These are phyloP conservation scores for Russula sp. DNA, from an alignment of 768 basidiomycete genomes.

Conservation along the genomic window DNA sequence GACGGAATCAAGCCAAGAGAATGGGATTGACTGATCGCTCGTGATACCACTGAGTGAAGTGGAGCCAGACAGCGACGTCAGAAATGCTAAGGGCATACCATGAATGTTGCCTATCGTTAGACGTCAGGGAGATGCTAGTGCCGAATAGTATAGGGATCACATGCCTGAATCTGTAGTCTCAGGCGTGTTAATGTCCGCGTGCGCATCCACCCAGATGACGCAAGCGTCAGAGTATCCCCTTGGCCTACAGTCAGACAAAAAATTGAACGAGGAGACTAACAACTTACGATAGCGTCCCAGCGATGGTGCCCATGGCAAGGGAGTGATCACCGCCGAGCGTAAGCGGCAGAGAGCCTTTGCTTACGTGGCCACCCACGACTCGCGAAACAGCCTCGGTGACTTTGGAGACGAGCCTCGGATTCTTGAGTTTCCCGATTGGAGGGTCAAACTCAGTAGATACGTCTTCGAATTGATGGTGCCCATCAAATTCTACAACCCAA, in stretches of 20 bases:
- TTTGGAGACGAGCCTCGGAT: constrained; percentile 78
- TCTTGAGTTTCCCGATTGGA: constrained; percentile 85
- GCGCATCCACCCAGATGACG: constrained; percentile 96
- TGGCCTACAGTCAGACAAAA: neutral
- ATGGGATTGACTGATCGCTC: constrained; percentile 25
- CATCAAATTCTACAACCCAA: constrained; percentile 87
- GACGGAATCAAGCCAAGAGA: constrained; percentile 60
- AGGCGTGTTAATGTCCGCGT: constrained; percentile 92
- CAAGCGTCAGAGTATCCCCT: constrained; percentile 75
- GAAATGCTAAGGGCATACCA: constrained; percentile 97
- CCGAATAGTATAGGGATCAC: constrained; percentile 12
- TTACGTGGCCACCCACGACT: constrained; percentile 67
- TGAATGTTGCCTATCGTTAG: constrained; percentile 78
- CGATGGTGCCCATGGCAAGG: constrained; percentile 91
- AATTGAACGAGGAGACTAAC: constrained; percentile 7
- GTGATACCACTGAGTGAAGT: neutral
- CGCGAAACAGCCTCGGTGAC: constrained; percentile 77
- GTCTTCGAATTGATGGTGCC: constrained; percentile 84
- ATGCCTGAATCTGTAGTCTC: constrained; percentile 72
- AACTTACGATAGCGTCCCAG: constrained; percentile 72
- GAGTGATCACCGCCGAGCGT: constrained; percentile 97
- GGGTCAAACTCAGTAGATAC: constrained; percentile 59
- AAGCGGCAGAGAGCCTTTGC: constrained; percentile 75
- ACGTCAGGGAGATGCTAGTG: neutral
- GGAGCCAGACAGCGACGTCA: constrained; percentile 39